Base-by-base conservation (phyloP, 805 yeast species). In the Saccharomycodes ludwigii region DNA sequence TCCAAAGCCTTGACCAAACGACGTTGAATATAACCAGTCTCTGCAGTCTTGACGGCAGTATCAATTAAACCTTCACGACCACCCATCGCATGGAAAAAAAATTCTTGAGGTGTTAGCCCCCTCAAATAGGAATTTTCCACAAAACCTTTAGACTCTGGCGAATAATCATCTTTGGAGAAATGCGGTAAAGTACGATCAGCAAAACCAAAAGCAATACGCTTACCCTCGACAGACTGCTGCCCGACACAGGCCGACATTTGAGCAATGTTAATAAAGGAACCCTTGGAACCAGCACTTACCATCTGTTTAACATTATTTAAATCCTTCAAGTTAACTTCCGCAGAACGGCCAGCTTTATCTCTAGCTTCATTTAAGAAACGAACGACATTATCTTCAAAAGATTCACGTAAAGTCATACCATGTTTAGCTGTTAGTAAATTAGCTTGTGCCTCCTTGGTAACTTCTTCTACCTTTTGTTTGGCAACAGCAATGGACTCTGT, bases 181-280 rank as follows among this genome's bases (percentile, higher is more conserved):
- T 91, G 99, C 9, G 99, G 99, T 50, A 91, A 65, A 2, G 96
- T 77, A 62, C 99, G 79, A 56, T 91, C 97, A 24, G 84, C 76
- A 54, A 91, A 91, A 27, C 99, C 99, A 47, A 82, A 91, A 16
- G 95, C 93, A 63, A 91, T 88, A 71, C 99, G 94, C 59, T 83
- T 91, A 73, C 99, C 99, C 65, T 91, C 98, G 28, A 91, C 98
- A 61, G 94, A 91, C 57, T 91, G 99, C 61, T 91, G 99, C 48
- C 98, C 98, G 18, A 91, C 98, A 79, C 98, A 91, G 8, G 98
- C 98, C 24, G 96, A 85, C 98, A 91, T 91, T 64, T 86, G 97
- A 16, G 99, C 94, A 56, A 91, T 91, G 58, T 91, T 91, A 58
- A 91, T 91, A 58, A 88, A 91, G 11, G 98, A 91, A 68, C 99